These are phyloP conservation scores for Blastocladiella britannica DNA, from an alignment of 192 early-diverging fungal genomes.

Conservation along the genomic window DNA sequence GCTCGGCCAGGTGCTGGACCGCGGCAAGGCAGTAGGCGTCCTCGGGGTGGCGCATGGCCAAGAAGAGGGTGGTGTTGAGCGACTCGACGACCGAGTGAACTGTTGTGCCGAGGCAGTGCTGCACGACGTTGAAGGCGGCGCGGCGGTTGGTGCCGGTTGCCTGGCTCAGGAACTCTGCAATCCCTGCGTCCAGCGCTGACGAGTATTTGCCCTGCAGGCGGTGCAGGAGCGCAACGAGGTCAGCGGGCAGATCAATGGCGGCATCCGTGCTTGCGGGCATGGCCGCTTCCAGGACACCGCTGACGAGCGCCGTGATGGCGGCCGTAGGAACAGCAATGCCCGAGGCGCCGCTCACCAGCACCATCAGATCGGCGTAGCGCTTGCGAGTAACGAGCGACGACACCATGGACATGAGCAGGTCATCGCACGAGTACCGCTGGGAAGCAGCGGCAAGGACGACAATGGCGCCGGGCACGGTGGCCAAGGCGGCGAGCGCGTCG, in stretches of 20 bases:
- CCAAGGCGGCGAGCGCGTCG: conserved; percentile 12
- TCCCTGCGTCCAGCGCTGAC: not conserved
- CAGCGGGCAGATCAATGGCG: too few species aligned
- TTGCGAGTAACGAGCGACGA: not conserved
- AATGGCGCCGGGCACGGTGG: conserved; percentile 10
- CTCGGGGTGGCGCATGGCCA: not conserved
- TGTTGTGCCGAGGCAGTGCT: not conserved
- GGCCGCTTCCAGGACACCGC: conserved; percentile 16
- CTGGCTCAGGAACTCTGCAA: not conserved
- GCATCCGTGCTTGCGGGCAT: conserved; percentile 7
- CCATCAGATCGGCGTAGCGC: not conserved
- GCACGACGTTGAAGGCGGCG: not conserved
- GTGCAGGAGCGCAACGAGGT: conserved; percentile 9
- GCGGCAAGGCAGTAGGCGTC: not conserved
- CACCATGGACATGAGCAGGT: not conserved
- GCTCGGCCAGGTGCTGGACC: not conserved
- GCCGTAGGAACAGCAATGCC: not conserved
- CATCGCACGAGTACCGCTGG: not conserved
- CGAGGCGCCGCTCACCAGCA: not conserved
- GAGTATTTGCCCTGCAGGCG: conserved; percentile 11
- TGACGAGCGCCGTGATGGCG: conserved; percentile 14
- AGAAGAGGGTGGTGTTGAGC: not conserved
- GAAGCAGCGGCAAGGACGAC: conserved; percentile 12
- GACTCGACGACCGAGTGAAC: not conserved
- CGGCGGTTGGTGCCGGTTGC: not conserved